A percentile compares a stretch with the other conserved stretches of the same genome.
Conservation (phyloP, 1,139 yeast species). For the Candida pseudoviswanathii region DNA sequence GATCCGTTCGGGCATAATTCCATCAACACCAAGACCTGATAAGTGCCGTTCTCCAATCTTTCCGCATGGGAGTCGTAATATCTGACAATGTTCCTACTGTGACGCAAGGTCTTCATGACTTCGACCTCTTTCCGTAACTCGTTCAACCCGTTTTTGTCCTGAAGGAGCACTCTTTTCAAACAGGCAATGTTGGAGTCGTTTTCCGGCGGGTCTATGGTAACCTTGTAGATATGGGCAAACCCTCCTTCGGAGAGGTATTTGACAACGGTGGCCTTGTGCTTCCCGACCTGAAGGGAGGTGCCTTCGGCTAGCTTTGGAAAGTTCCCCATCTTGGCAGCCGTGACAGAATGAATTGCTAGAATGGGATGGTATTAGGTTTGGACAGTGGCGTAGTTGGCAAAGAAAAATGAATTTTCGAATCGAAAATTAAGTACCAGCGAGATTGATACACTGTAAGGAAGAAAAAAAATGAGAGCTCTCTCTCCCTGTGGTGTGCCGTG, state of each 20-base stretch:
- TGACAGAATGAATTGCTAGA: not conserved
- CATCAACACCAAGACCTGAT: constrained; percentile 78
- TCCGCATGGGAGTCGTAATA: constrained; percentile 82
- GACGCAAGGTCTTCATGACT: constrained; percentile 70
- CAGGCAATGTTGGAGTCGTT: constrained; percentile 54
- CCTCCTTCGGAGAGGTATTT: constrained; percentile 51
- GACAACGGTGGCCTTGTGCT: constrained; percentile 38
- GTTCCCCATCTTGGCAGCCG: constrained; percentile 22
- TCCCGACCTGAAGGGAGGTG: constrained; percentile 44
- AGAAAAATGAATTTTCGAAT: not conserved
- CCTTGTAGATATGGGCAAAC: constrained; percentile 61
- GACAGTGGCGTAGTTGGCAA: constrained; percentile 8
- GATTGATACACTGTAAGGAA: not conserved
- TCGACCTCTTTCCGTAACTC: constrained; percentile 74
- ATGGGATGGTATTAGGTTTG: not conserved
- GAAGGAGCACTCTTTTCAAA: constrained; percentile 72
- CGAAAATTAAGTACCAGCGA: constrained; percentile 1
- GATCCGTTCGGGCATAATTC: constrained; percentile 76
- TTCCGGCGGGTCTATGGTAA: constrained; percentile 46
- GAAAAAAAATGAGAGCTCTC: too few species aligned
- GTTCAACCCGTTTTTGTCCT: constrained; percentile 67
- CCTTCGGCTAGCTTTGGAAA: constrained; percentile 44
- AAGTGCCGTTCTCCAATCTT: constrained; percentile 53
- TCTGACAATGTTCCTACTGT: constrained; percentile 59
- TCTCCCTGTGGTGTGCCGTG: too few species aligned